phyloP scores from a whole-genome alignment of 768 basidiomycete species.

The Calocera cornea region DNA sequence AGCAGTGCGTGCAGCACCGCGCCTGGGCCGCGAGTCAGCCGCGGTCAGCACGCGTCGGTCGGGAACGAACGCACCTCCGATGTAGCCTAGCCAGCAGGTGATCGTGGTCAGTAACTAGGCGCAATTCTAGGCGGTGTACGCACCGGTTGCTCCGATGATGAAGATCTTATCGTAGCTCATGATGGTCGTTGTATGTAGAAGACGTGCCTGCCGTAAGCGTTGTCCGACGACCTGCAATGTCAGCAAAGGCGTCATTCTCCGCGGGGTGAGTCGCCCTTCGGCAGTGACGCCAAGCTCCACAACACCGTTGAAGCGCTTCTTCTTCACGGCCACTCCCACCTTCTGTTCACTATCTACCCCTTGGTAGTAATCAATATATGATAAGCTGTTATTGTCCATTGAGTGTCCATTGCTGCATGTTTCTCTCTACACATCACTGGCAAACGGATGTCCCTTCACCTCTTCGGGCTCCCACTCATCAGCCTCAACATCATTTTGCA shows the following conservation, averaged over 20 bases:
- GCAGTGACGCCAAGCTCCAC: no score
- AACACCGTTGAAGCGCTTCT: no score
- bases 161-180: neutral
- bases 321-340: no score
- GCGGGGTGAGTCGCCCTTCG: no score
- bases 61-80: neutral
- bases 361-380: no score
- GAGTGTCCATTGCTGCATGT: no score
- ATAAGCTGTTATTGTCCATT: no score
- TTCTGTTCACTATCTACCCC: no score
- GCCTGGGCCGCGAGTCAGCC: constrained; percentile 7
- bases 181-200: neutral
- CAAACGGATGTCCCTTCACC: no score
- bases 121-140: neutral
- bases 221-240: neutral
- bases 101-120: neutral
- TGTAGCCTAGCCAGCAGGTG: neutral
- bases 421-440: no score
- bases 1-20: constrained; percentile 27
- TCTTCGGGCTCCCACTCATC: no score
- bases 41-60: neutral
- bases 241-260: neutral
- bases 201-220: neutral
- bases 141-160: neutral
- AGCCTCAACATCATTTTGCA: no score